phyloP scores from a whole-genome alignment of 768 basidiomycete species.

The Lepiota subincarnata region DNA sequence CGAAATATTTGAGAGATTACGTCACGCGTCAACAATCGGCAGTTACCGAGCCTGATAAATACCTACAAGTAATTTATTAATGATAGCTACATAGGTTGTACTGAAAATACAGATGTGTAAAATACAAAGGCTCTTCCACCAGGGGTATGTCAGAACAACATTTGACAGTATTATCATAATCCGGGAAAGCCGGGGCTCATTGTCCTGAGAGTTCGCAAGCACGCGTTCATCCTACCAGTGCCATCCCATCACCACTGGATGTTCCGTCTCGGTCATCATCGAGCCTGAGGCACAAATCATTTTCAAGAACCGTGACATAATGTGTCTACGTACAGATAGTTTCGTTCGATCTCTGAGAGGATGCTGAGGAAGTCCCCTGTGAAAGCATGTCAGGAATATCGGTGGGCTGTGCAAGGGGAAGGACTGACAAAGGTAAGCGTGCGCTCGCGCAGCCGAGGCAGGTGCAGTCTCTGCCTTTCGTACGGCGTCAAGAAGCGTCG shows the following conservation, averaged over 20 bases:
- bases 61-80: not conserved
- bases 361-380: constrained; percentile 91
- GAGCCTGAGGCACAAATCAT: constrained; percentile 35
- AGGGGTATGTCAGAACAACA: constrained; percentile 11
- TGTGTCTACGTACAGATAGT: constrained; percentile 59
- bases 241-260: constrained; percentile 55
- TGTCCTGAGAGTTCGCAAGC: not conserved
- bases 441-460: constrained; percentile 77
- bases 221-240: constrained; percentile 23
- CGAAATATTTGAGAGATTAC: too few species aligned
- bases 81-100: constrained; percentile 4
- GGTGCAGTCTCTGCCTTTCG: constrained; percentile 77
- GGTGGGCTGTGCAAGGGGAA: constrained; percentile 7
- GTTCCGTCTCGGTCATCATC: constrained; percentile 68
- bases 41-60: not conserved
- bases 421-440: constrained; percentile 77
- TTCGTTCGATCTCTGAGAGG: constrained; percentile 85
- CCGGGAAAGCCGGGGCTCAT: not conserved
- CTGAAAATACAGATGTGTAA: constrained; percentile 8
- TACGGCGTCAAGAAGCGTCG: constrained; percentile 81
- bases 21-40: not conserved
- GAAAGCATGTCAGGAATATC: constrained; percentile 13
- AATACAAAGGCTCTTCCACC: constrained; percentile 9
- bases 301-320: constrained; percentile 1
- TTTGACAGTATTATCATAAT: not conserved